Conservation (phyloP, 495 filamentous ascomycete genomes). For the Staphylotrichum longicolle region DNA sequence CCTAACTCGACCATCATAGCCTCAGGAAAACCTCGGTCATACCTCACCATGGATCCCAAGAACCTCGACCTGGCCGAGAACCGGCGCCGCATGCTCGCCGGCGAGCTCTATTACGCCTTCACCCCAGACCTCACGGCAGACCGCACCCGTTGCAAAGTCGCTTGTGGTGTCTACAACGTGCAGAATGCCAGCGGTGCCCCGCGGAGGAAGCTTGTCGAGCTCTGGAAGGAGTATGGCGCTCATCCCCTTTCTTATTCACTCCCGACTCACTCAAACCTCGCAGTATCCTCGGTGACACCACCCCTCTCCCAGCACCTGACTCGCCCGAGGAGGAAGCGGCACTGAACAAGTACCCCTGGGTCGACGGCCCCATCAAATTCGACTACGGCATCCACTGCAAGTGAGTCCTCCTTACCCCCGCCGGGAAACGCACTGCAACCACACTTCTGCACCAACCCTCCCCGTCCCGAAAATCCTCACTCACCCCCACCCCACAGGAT, state of each 20-base stretch:
- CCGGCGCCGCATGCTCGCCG: constrained; percentile 47
- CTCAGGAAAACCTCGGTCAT: too few relatives aligned
- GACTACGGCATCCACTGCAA: constrained; percentile 77
- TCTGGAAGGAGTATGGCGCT: constrained; percentile 70
- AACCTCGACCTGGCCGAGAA: constrained; percentile 40
- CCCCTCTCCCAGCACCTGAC: constrained; percentile 57
- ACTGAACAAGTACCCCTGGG: constrained; percentile 59
- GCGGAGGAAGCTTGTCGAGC: constrained; percentile 57
- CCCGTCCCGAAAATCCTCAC: neutral
- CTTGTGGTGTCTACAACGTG: constrained; percentile 60
- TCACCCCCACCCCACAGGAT: constrained; percentile 33
- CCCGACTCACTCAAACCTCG: neutral
- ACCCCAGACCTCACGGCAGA: constrained; percentile 49
- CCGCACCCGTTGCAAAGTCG: constrained; percentile 57
- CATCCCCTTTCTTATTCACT: neutral
- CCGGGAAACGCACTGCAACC: neutral
- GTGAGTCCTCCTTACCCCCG: constrained; percentile 34
- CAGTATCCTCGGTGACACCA: constrained; percentile 59
- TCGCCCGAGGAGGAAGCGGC: constrained; percentile 58
- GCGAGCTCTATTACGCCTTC: constrained; percentile 54
- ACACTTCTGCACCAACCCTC: constrained; percentile 23
- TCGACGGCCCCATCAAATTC: constrained; percentile 67
- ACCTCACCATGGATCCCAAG: neutral
- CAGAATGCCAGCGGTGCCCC: constrained; percentile 46
- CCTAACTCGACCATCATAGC: too few relatives aligned